Evolutionary conservation across 2,329 filamentous ascomycete genomes (phyloP).

Genomic region (Alternaria sp.): DNA sequence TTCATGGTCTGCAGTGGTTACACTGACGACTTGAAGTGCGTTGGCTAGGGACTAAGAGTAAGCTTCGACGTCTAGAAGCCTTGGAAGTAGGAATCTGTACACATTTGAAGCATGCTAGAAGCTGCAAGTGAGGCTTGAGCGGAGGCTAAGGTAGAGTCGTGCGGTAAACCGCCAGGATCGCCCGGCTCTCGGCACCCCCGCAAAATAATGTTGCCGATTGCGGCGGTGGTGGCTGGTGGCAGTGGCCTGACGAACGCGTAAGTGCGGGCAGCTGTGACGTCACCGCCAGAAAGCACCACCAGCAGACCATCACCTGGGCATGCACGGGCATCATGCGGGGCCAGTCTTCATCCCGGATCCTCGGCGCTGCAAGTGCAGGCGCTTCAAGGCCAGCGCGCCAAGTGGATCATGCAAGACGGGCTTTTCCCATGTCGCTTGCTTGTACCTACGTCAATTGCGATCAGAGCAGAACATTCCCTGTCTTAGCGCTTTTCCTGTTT

Average conservation of each 20-base stretch:
- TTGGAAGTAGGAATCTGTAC: neutral
- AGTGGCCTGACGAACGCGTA: slow-evolving; percentile 17
- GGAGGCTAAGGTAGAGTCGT: neutral
- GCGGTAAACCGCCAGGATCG: slow-evolving; percentile 1
- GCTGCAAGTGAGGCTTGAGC: neutral
- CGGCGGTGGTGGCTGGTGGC: neutral
- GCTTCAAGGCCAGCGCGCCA: slow-evolving; percentile 12
- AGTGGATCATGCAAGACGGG: slow-evolving; percentile 21
- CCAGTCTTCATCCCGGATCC: slow-evolving; percentile 14
- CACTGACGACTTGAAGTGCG: neutral
- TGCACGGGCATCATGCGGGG: neutral
- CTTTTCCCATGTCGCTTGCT: slow-evolving; percentile 11
- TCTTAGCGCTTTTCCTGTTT: slow-evolving; percentile 20
- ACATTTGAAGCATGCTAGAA: neutral
- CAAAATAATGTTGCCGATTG: slow-evolving; percentile 20
- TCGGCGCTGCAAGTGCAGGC: slow-evolving; percentile 22
- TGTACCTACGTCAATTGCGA: slow-evolving; percentile 33
- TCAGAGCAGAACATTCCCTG: slow-evolving; percentile 16
- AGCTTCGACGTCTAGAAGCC: neutral
- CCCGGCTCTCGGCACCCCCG: slow-evolving; percentile 18
- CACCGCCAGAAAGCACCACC: slow-evolving; percentile 20
- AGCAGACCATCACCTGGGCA: slow-evolving; percentile 2
- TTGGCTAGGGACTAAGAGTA: neutral
- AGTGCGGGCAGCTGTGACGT: slow-evolving; percentile 22
- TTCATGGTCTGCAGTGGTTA: neutral